Percentiles rank a stretch among this genome's conserved stretches.
These are phyloP conservation scores for Backusella liffmaniae DNA, from an alignment of 192 early-diverging fungal genomes.

Conservation along the genomic window DNA sequence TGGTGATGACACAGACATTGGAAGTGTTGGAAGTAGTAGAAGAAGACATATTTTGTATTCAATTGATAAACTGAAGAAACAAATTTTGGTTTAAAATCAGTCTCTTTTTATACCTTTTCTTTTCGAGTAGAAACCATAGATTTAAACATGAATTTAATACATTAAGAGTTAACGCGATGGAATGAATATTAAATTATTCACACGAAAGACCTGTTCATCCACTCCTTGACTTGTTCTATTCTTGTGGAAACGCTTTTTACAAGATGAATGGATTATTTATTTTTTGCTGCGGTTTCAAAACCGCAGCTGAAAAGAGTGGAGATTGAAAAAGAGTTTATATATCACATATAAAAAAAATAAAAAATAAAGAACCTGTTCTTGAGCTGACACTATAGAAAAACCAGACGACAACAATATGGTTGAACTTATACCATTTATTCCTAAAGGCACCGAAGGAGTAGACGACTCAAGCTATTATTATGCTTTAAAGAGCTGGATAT, in stretches of 20 bases:
- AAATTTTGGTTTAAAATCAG: background rate
- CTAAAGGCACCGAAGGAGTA: background rate
- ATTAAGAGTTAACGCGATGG: background rate
- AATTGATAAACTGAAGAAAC: background rate
- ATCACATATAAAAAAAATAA: background rate
- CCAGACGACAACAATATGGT: background rate
- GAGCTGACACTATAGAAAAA: background rate
- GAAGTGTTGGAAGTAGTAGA: slow-evolving; percentile 8
- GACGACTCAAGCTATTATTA: background rate
- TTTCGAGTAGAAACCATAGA: background rate
- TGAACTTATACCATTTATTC: slow-evolving; percentile 9
- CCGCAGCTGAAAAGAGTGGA: background rate
- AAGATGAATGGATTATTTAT: background rate
- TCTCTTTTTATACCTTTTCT: background rate
- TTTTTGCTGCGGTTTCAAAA: slow-evolving; percentile 7
- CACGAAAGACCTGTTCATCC: background rate
- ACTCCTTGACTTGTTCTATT: background rate
- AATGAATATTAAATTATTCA: background rate
- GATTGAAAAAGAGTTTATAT: background rate
- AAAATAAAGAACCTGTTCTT: background rate
- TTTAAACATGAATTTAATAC: background rate
- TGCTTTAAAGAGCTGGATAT: background rate
- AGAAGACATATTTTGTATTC: background rate
- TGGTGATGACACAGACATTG: slow-evolving; percentile 22
- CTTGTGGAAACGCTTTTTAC: background rate